Conservation (phyloP, 768 basidiomycete genomes). For the Agrocybe chaxingu region DNA sequence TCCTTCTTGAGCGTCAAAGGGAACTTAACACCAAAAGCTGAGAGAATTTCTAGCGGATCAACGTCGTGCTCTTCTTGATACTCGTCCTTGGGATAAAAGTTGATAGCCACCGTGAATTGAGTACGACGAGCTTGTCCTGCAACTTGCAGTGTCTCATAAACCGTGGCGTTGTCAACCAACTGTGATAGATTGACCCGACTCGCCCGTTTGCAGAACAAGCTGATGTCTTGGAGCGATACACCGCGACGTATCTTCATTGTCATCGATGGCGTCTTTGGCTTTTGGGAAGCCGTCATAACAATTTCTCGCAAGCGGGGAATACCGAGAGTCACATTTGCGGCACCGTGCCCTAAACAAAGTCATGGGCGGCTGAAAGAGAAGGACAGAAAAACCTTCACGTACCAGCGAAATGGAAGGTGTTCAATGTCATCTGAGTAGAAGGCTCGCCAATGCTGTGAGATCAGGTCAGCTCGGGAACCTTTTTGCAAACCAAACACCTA, state of each 20-base stretch:
- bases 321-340: constrained; percentile 98
- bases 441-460: constrained; percentile 89
- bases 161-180: constrained; percentile 76
- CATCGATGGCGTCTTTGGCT: constrained; percentile 98
- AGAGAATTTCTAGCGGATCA: constrained; percentile 66
- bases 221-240: constrained; percentile 52
- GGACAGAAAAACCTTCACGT: constrained; percentile 8
- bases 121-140: constrained; percentile 71
- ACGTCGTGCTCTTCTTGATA: constrained; percentile 83
- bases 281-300: constrained; percentile 96
- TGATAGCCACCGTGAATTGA: constrained; percentile 75
- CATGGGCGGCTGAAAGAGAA: constrained; percentile 2
- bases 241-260: constrained; percentile 65
- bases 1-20: constrained; percentile 82
- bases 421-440: constrained; percentile 99
- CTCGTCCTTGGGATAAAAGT: constrained; percentile 84
- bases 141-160: constrained; percentile 72
- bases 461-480: neutral
- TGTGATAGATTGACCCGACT: constrained; percentile 86
- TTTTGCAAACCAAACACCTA: constrained; percentile 32
- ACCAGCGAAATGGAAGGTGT: constrained; percentile 99
- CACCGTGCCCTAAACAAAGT: constrained; percentile 81
- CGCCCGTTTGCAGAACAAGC: constrained; percentile 84
- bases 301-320: constrained; percentile 98
- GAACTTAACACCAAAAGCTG: constrained; percentile 70